A percentile compares a stretch with the other conserved stretches of the same genome.
Evolutionary conservation across 108 stramenopile species (phyloP).

Genomic region (Pseudonitzschia multiseries): DNA sequence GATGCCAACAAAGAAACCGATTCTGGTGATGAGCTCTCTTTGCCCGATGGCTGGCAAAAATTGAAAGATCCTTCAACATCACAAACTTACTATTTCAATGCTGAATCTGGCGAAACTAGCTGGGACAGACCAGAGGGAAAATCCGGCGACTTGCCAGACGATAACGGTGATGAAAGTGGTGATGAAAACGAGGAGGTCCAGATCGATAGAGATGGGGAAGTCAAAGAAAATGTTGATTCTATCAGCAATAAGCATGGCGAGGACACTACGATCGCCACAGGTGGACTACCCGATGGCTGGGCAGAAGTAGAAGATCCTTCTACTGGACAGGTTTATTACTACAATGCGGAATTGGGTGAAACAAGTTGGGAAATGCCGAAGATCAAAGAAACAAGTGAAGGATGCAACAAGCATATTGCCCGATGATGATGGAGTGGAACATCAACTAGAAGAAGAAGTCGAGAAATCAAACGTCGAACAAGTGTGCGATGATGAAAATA

Average conservation of each 20-base stretch:
- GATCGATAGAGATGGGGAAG: neutral
- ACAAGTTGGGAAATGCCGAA: constrained; percentile 82
- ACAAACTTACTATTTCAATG: constrained; percentile 53
- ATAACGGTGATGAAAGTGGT: neutral
- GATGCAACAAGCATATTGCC: too few species aligned
- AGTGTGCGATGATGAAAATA: too few species aligned
- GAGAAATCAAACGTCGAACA: neutral
- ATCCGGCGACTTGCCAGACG: neutral
- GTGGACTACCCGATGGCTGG: too few species aligned
- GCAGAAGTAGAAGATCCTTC: constrained; percentile 25
- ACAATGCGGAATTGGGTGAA: constrained; percentile 78
- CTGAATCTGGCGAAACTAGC: constrained; percentile 26
- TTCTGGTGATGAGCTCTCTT: neutral
- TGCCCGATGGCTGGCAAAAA: constrained; percentile 64
- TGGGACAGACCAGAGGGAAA: constrained; percentile 27
- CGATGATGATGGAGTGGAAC: constrained; percentile 10
- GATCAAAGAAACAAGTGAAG: too few species aligned
- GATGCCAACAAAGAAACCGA: constrained; percentile 6
- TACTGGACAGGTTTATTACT: constrained; percentile 57
- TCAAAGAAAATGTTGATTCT: neutral
- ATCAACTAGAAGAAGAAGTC: neutral
- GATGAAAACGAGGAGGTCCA: neutral
- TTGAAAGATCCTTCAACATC: constrained; percentile 37
- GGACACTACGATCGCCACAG: too few species aligned
- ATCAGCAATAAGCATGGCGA: neutral